Base-by-base conservation (phyloP, 352 stramenopile species). In the Phytophthora podocarpi region DNA sequence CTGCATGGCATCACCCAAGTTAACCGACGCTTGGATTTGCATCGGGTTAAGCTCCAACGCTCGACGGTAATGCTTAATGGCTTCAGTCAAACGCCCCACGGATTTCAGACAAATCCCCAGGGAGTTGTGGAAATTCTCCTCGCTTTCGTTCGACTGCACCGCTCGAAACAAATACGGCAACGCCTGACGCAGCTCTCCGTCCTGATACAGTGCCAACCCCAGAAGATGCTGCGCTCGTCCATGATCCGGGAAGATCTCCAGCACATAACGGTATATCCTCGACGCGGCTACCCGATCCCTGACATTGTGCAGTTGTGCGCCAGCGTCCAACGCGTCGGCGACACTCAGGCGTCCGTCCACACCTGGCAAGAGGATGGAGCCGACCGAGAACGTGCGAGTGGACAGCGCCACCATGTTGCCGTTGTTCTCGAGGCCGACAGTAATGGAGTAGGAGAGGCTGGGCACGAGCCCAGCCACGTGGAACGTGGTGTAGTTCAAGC, bases 381-480 rank as follows among this genome's bases (percentile, higher is more conserved):
- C 83, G 13, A 93, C 82, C 6, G 78, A 63, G 46, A 95, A 91
- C 7, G 69, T 75, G 1, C 85, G 74, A 53, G 80, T 80, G 11
- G 85, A 95, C 11, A 89, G 54, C 7, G 70, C 82, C 12, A 92
- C 54, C 36, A 91, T 66, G 21, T 74, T 71, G 18, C 72, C 78
- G 36, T 51, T 16, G 50, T 73, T 76, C 30, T 89, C 60, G 4
- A 95, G 72, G 4, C 72, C 74, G 1, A 75, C 82, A 5, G 72
- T 78, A 20, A 95, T 57, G 8, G 60, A 56, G 49, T 95, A 95
- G 11, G 53, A 61, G 12, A 82, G 59, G 0, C 82, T 83, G 1
- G 83, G 72, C 0, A 87, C 63, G 11, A 95, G 80, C 0, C 81
- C 77, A 1, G 71, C 64, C 18, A 84, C 60, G 18, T 84, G 58